A percentile compares a stretch with the other conserved stretches of the same genome.
Conservation (phyloP, 805 yeast genomes). For the Clavispora vitiphila region DNA sequence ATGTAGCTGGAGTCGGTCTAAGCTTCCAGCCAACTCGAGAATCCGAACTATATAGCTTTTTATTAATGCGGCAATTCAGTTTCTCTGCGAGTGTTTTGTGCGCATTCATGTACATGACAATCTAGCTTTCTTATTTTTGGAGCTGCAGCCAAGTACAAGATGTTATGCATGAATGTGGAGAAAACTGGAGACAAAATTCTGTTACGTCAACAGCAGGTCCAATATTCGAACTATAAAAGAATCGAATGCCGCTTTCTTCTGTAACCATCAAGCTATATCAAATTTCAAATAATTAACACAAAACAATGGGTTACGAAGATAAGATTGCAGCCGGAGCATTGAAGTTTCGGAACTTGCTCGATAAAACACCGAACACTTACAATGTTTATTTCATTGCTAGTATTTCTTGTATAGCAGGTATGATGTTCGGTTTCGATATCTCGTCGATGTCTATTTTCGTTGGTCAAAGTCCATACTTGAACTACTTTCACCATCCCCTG, state of each 20-base stretch:
- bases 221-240: background rate
- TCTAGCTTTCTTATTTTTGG: no score
- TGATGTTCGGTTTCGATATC: conserved; percentile 46
- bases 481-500: conserved; percentile 50
- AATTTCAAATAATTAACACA: background rate
- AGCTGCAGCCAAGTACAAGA: no score
- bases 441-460: conserved; percentile 74
- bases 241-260: background rate
- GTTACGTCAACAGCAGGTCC: no score
- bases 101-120: no score
- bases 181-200: no score
- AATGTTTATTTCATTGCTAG: conserved; percentile 43
- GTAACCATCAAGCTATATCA: background rate
- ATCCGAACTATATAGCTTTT: no score
- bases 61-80: no score
- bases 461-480: conserved; percentile 37
- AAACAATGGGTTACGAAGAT: conserved; percentile 31
- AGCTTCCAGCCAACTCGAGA: no score
- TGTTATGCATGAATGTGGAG: no score
- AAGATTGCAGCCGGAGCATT: conserved; percentile 31
- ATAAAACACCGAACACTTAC: conserved; percentile 37
- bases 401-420: conserved; percentile 15
- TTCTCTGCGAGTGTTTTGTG: no score
- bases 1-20: no score
- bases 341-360: conserved; percentile 28